Evolutionary conservation across 2,329 filamentous ascomycete genomes (phyloP).

Genomic region (Colletotrichum scovillei): DNA sequence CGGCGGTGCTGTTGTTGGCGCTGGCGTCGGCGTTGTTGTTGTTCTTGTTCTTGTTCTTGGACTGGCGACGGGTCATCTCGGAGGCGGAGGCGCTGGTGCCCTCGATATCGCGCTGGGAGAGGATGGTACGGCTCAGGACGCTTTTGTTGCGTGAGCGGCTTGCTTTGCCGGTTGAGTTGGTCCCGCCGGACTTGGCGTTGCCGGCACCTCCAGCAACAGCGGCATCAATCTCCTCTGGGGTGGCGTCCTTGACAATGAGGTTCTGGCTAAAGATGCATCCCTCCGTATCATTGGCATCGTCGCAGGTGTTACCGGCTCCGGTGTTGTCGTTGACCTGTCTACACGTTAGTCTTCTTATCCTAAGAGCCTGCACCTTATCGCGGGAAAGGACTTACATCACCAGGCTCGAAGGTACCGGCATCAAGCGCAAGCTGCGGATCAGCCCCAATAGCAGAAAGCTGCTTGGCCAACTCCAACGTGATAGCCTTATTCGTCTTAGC

Average conservation of each 20-base stretch:
- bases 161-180: slow-evolving; percentile 8
- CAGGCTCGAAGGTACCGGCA: slow-evolving; percentile 72
- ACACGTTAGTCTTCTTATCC: neutral
- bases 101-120: neutral
- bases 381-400: slow-evolving; percentile 53
- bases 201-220: slow-evolving; percentile 52
- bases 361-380: too few relatives aligned
- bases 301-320: slow-evolving; percentile 54
- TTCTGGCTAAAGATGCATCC: slow-evolving; percentile 67
- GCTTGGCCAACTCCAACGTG: slow-evolving; percentile 67
- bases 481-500: slow-evolving; percentile 70
- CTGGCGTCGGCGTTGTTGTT: slow-evolving; percentile 15
- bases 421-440: slow-evolving; percentile 71
- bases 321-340: slow-evolving; percentile 36
- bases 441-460: slow-evolving; percentile 71
- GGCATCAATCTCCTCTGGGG: slow-evolving; percentile 60
- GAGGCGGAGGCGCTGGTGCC: slow-evolving; percentile 41
- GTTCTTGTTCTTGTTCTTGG: slow-evolving; percentile 28
- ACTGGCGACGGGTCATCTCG: slow-evolving; percentile 54
- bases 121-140: neutral
- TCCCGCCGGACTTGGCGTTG: neutral
- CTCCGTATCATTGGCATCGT: slow-evolving; percentile 55
- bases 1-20: slow-evolving; percentile 1
- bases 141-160: neutral
- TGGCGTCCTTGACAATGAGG: slow-evolving; percentile 65